Conservation (phyloP, 2,329 filamentous ascomycete species). For the Raffaelea arxii region DNA sequence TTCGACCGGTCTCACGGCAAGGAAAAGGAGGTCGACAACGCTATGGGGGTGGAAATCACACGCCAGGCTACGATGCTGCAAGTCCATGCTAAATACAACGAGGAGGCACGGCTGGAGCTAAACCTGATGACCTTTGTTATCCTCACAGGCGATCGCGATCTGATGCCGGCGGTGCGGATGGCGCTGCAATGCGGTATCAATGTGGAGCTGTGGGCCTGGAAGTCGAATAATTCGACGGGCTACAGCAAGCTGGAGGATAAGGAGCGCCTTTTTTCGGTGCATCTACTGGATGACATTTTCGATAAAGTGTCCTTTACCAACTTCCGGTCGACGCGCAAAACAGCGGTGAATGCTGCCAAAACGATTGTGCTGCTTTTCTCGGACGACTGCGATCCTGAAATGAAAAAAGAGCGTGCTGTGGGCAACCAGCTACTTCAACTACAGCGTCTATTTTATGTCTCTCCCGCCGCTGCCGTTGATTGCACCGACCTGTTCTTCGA, state of each 20-base stretch:
- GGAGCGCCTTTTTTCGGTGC: constrained; percentile 5
- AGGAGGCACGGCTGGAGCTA: constrained; percentile 4
- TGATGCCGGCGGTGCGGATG: constrained; percentile 14
- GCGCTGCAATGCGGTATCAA: constrained; percentile 13
- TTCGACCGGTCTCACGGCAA: constrained; percentile 12
- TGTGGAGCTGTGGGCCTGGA: constrained; percentile 19
- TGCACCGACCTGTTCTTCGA: constrained; percentile 1
- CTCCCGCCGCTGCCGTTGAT: not conserved
- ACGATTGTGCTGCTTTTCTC: constrained; percentile 2
- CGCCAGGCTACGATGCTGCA: constrained; percentile 10
- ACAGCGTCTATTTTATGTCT: no score
- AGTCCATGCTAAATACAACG: not conserved
- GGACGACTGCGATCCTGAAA: not conserved
- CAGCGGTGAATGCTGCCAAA: not conserved
- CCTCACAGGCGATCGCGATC: constrained; percentile 18
- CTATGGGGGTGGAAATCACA: constrained; percentile 15
- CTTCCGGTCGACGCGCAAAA: constrained; percentile 8
- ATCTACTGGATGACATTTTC: constrained; percentile 9
- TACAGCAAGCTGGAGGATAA: constrained; percentile 8
- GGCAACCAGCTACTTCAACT: not conserved
- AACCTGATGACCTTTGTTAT: constrained; percentile 15
- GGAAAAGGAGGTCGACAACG: constrained; percentile 19
- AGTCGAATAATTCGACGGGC: constrained; percentile 13
- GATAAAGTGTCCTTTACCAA: constrained; percentile 9
- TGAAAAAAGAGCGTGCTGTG: not conserved